Evolutionary conservation across 164 flowering plant species (phyloP), one percentile per base, ranked within the genome.

Genomic region (Vitis rotundifolia): DNA sequence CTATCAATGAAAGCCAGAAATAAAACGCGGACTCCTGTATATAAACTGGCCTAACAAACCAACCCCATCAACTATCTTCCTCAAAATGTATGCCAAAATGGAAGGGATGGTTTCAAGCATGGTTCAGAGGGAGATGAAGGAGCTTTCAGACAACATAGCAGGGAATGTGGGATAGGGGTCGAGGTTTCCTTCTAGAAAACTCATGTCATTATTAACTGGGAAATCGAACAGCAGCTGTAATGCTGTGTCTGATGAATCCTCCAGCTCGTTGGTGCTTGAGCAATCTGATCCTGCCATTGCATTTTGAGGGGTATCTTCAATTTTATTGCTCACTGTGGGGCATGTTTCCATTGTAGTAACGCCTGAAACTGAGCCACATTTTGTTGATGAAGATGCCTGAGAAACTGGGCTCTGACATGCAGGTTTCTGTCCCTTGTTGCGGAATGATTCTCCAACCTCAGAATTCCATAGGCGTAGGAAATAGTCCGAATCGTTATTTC

Each of bases 391-490:
- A 53, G 93, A 87, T 8, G 82, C 76, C 64, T 79, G 86, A 57
- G 92, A 86, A 16, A 26, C n/a, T 1, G 92, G 84, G 71, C 91
- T 89, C 12, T 72, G 78, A 63, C 83, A 74, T 1, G 68, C 13
- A 49, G 58, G 13, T 61, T 73, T 74, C 8, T 68, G 84, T 18
- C 10, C 71, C 8, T 8, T 28, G 2, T 73, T 84, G 52, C 97
- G 81, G 73, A 95, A 95, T 0, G 97, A 82, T n/a, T 90, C 89
- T 8, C 99, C 99, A 2, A 91, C 88, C 68, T 89, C 89, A 2
- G 98, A 95, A 61, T 95, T 84, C 99, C 99, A 95, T 0, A 95
- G 68, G 10, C 85, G 84, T 7, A 95, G 86, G 73, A 89, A 93
- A 68, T 72, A 70, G 76, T 95, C 98, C 0, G 84, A 63, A 8